Evolutionary conservation across 2,329 filamentous ascomycete species (phyloP).

Genomic region (Hypoxylon sp.): DNA sequence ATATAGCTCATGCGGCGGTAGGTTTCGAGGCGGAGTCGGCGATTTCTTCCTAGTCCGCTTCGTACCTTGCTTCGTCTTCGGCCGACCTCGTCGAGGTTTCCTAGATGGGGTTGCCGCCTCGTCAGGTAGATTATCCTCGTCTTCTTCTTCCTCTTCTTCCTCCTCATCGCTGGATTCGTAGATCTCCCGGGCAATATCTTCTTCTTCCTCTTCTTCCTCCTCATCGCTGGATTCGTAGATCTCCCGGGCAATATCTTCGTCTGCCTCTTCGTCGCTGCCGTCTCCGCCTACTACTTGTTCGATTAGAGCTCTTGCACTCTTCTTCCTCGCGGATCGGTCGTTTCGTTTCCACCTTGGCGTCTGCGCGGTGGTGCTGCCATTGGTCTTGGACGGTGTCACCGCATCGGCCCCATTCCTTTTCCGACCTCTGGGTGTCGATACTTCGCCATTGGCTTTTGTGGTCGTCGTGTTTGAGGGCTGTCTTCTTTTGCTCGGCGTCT

Average conservation of each 20-base stretch:
- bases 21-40: slow-evolving; percentile 82
- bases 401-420: slow-evolving; percentile 37
- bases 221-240: slow-evolving; percentile 73
- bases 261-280: slow-evolving; percentile 78
- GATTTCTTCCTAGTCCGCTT: slow-evolving; percentile 68
- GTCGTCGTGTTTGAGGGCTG: slow-evolving; percentile 23
- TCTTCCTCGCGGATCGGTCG: slow-evolving; percentile 87
- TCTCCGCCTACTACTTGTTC: slow-evolving; percentile 75
- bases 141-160: slow-evolving; percentile 56
- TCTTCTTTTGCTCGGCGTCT: slow-evolving; percentile 45
- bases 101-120: slow-evolving; percentile 59
- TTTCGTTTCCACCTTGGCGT: slow-evolving; percentile 77
- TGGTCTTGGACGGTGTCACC: slow-evolving; percentile 47
- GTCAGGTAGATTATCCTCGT: slow-evolving; percentile 44
- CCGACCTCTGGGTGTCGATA: slow-evolving; percentile 43
- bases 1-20: slow-evolving; percentile 91
- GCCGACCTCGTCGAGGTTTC: slow-evolving; percentile 62
- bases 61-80: slow-evolving; percentile 57
- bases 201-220: slow-evolving; percentile 65
- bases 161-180: slow-evolving; percentile 70
- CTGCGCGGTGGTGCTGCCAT: slow-evolving; percentile 52
- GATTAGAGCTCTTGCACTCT: slow-evolving; percentile 83
- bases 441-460: slow-evolving; percentile 23
- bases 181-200: slow-evolving; percentile 77
- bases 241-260: slow-evolving; percentile 75